phyloP scores from a whole-genome alignment of 164 flowering plant species.

The Liquidambar formosana region DNA sequence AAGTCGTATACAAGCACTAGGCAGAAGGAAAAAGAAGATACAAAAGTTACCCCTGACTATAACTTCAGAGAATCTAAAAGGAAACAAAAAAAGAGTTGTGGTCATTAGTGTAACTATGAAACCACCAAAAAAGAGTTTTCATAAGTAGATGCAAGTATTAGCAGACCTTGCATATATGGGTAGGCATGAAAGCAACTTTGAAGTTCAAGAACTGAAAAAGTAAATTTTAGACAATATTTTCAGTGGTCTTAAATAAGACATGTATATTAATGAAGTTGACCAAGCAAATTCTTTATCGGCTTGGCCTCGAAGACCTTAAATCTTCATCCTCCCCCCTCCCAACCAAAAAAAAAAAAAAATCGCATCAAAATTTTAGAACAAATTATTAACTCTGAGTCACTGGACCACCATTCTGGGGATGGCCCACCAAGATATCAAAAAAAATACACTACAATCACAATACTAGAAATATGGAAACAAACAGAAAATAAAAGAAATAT shows the following conservation, averaged over 20 bases:
- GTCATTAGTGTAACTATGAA: no score
- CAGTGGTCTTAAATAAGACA: not conserved
- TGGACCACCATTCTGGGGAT: not conserved
- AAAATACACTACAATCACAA: no score
- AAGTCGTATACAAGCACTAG: no score
- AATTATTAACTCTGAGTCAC: not conserved
- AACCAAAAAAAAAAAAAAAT: no score
- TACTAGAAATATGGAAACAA: not conserved
- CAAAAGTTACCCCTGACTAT: no score
- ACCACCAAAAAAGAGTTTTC: no score
- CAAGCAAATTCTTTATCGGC: not conserved
- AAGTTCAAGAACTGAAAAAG: not conserved
- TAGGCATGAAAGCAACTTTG: not conserved
- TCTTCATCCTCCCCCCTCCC: no score
- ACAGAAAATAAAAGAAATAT: not conserved
- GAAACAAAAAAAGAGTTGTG: no score
- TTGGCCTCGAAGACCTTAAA: not conserved
- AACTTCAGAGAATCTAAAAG: no score
- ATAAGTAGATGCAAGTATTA: no score
- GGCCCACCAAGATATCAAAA: not conserved
- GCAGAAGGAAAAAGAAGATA: no score
- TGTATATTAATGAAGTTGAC: not conserved
- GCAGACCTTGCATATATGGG: no score
- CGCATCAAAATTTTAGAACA: not conserved
- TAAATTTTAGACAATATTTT: not conserved